Percentiles rank a stretch among this genome's conserved stretches.
Evolutionary conservation across 352 stramenopile genomes (phyloP).

Genomic region (Pythium rishiriense): DNA sequence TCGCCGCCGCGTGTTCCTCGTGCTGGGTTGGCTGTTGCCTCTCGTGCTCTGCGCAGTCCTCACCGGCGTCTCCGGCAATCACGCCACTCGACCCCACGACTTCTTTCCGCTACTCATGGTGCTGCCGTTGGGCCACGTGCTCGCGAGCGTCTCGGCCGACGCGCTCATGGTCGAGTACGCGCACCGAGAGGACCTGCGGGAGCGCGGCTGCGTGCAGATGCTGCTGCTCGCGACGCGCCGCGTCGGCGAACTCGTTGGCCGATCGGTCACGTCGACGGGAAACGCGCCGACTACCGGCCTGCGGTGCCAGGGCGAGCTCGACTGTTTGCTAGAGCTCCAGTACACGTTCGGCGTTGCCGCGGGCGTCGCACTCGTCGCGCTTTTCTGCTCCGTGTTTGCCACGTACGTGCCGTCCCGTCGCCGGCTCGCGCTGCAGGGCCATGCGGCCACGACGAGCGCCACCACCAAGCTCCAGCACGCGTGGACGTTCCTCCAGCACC

Average conservation of each 20-base stretch:
- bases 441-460: not conserved
- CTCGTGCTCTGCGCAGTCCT: not conserved
- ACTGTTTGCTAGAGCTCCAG: slow-evolving; percentile 9
- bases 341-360: slow-evolving; percentile 7
- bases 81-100: not conserved
- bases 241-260: slow-evolving; percentile 19
- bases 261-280: slow-evolving; percentile 5
- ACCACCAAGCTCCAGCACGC: slow-evolving; percentile 4
- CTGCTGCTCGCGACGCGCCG: slow-evolving; percentile 17
- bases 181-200: slow-evolving; percentile 19
- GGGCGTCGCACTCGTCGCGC: not conserved
- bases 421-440: slow-evolving; percentile 14
- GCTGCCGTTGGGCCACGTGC: not conserved
- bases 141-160: slow-evolving; percentile 21
- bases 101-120: slow-evolving; percentile 7
- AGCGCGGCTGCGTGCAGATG: slow-evolving; percentile 25
- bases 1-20: slow-evolving; percentile 8
- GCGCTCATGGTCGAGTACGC: slow-evolving; percentile 32
- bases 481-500: slow-evolving; percentile 13
- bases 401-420: slow-evolving; percentile 3
- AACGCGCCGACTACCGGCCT: not conserved
- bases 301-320: slow-evolving; percentile 3
- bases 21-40: slow-evolving; percentile 7
- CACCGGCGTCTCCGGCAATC: not conserved
- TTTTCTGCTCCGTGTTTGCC: not conserved